These are phyloP conservation scores for Phytophthora parvispora DNA, from an alignment of 352 stramenopile species.

Conservation along the genomic window DNA sequence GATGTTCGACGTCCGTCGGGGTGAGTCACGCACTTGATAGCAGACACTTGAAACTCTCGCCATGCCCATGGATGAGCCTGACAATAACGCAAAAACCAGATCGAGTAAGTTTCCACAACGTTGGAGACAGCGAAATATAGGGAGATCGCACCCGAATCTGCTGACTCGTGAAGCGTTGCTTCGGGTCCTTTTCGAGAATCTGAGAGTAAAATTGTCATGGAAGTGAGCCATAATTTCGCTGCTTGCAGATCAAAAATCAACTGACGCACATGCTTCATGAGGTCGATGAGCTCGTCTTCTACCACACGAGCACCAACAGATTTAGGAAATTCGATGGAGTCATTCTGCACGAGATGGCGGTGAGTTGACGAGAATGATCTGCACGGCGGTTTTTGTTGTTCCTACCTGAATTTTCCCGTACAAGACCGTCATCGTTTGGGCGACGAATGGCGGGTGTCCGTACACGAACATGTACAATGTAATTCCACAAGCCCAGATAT, in stretches of 20 bases:
- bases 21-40: slow-evolving; percentile 77
- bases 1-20: slow-evolving; percentile 52
- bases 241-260: neutral
- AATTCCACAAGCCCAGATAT: slow-evolving; percentile 97
- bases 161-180: slow-evolving; percentile 63
- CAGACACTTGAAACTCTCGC: slow-evolving; percentile 76
- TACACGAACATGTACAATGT: slow-evolving; percentile 98
- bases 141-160: slow-evolving; percentile 69
- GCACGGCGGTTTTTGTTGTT: neutral
- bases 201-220: slow-evolving; percentile 7
- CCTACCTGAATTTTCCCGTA: slow-evolving; percentile 93
- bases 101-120: neutral
- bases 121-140: neutral
- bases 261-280: slow-evolving; percentile 66
- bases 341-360: slow-evolving; percentile 50
- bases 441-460: slow-evolving; percentile 94
- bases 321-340: slow-evolving; percentile 64
- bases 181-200: slow-evolving; percentile 84
- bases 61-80: slow-evolving; percentile 79
- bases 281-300: slow-evolving; percentile 66
- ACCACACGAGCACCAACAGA: slow-evolving; percentile 60
- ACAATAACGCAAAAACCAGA: neutral
- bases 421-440: slow-evolving; percentile 90
- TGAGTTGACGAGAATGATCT: neutral
- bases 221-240: neutral